Conservation (phyloP, 768 basidiomycete species). For the Kwoniella sp. region DNA sequence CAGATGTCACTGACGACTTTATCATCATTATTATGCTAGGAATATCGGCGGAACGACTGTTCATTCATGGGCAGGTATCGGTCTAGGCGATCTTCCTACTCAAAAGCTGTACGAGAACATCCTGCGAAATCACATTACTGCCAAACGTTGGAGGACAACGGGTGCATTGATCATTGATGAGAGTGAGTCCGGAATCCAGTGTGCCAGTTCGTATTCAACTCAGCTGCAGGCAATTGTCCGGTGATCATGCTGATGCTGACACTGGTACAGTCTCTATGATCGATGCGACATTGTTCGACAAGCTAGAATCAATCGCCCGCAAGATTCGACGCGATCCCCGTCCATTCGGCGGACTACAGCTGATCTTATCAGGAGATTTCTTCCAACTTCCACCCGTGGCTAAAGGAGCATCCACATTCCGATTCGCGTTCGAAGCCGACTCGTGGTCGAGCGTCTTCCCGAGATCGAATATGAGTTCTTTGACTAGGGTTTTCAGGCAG, state of each 20-base stretch:
- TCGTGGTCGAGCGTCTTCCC: constrained; percentile 48
- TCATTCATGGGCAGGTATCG: constrained; percentile 49
- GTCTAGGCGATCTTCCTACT: constrained; percentile 30
- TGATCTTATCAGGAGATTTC: constrained; percentile 58
- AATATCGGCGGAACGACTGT: constrained; percentile 46
- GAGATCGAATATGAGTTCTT: constrained; percentile 33
- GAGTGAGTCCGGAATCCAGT: constrained; percentile 30
- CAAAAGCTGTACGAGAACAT: constrained; percentile 31
- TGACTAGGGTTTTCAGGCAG: constrained; percentile 54
- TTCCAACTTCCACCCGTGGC: constrained; percentile 57
- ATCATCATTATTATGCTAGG: constrained; percentile 7
- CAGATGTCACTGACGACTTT: no score
- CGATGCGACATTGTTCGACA: constrained; percentile 54
- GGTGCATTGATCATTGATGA: constrained; percentile 53
- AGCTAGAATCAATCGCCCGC: constrained; percentile 53
- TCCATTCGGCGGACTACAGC: constrained; percentile 56
- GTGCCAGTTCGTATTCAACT: no score
- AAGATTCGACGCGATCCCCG: constrained; percentile 33
- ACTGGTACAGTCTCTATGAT: constrained; percentile 54
- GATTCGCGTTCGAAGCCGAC: constrained; percentile 55
- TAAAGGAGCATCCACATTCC: constrained; percentile 4
- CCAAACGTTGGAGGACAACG: constrained; percentile 39
- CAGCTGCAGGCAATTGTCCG: no score
- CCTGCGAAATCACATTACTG: constrained; percentile 19
- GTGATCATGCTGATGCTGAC: neutral